phyloP scores from a whole-genome alignment of 2,329 filamentous ascomycete species.

The Colletotrichum higginsianum region DNA sequence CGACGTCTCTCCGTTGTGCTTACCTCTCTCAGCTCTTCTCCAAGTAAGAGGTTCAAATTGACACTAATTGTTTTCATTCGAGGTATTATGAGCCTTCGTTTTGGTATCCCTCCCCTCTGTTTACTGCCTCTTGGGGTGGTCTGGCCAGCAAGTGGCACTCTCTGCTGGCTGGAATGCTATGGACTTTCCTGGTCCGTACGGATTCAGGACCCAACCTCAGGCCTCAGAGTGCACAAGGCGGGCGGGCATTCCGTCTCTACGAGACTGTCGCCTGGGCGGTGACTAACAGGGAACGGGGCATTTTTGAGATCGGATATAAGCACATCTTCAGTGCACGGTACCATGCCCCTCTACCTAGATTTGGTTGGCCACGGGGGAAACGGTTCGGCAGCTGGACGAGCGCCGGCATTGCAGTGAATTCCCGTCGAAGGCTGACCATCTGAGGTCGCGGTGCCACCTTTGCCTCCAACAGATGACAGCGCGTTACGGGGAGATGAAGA shows the following conservation, averaged over 20 bases:
- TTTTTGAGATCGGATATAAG: background rate
- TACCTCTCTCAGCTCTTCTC: background rate
- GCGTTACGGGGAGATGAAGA: constrained; percentile 29
- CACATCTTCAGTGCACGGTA: background rate
- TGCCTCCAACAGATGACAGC: constrained; percentile 19
- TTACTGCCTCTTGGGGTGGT: background rate
- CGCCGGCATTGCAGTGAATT: background rate
- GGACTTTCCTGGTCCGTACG: constrained; percentile 19
- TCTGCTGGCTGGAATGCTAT: constrained; percentile 14
- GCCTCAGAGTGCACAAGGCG: constrained; percentile 33
- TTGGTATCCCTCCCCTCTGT: background rate
- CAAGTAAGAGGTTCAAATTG: background rate
- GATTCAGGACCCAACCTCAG: constrained; percentile 29
- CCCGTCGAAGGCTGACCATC: background rate
- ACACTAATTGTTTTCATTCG: background rate
- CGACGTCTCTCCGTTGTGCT: background rate
- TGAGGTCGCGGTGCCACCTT: constrained; percentile 1
- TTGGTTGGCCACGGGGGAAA: background rate
- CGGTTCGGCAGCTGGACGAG: background rate
- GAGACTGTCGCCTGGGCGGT: background rate
- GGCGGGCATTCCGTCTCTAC: background rate
- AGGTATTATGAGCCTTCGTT: background rate
- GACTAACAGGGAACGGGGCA: too few relatives aligned
- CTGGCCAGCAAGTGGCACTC: background rate
- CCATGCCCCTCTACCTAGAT: too few relatives aligned